Conservation (phyloP, 2,329 filamentous ascomycete genomes). For the Penicillium sp. region DNA sequence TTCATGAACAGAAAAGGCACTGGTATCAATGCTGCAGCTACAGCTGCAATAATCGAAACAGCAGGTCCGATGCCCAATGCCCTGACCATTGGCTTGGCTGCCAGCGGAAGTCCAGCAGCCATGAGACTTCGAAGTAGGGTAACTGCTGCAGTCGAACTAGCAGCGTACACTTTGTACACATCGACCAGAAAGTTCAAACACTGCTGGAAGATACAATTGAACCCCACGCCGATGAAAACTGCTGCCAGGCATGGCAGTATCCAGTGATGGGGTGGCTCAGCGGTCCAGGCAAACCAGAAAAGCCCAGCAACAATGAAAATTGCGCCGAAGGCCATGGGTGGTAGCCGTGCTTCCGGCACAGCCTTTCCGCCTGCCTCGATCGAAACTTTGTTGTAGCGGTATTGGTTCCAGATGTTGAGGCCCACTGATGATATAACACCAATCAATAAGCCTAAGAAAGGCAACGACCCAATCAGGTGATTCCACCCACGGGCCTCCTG, state of each 20-base stretch:
- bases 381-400: conserved; percentile 38
- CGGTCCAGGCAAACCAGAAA: conserved; percentile 50
- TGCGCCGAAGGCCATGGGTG: conserved; percentile 50
- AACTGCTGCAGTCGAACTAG: conserved; percentile 45
- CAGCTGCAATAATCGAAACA: conserved; percentile 43
- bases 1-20: conserved; percentile 51
- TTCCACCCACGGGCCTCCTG: conserved; percentile 41
- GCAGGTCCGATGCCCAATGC: conserved; percentile 46
- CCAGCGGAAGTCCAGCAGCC: conserved; percentile 39
- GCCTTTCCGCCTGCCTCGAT: conserved; percentile 29
- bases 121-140: conserved; percentile 48
- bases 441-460: conserved; percentile 48
- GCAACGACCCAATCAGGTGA: conserved; percentile 41
- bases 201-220: conserved; percentile 50
- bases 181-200: conserved; percentile 52
- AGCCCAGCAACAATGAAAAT: conserved; percentile 46
- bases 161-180: conserved; percentile 43
- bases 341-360: conserved; percentile 45
- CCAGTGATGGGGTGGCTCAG: conserved; percentile 23
- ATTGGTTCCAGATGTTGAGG: conserved; percentile 47
- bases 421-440: conserved; percentile 44
- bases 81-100: conserved; percentile 44
- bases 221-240: conserved; percentile 48
- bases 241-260: conserved; percentile 13
- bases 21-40: conserved; percentile 42